Conservation (phyloP, 345 rosid genomes). For the Salix arbutifolia region DNA sequence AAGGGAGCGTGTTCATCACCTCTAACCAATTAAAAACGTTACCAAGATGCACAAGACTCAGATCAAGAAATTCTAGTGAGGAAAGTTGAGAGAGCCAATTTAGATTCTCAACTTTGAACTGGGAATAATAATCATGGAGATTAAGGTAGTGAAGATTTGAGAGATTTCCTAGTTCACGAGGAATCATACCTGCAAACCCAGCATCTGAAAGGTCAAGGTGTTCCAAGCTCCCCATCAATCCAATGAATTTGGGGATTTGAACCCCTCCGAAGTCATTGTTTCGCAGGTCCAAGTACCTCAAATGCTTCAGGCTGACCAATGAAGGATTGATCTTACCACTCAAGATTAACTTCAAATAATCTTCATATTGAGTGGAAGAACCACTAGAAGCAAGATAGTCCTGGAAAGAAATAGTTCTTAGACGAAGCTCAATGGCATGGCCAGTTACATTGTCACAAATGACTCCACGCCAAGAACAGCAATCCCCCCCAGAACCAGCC, state of each 20-base stretch:
- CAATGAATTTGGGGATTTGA: constrained; percentile 12
- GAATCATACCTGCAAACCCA: constrained; percentile 22
- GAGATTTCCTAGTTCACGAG: constrained; percentile 25
- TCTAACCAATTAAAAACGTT: constrained; percentile 5
- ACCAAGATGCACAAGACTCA: constrained; percentile 3
- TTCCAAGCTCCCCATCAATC: constrained; percentile 6
- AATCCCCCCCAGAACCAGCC: constrained; percentile 11
- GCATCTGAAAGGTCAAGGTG: constrained; percentile 21
- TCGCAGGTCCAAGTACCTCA: constrained; percentile 24
- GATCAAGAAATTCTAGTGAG: constrained; percentile 18
- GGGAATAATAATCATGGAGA: neutral
- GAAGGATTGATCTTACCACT: constrained; percentile 22
- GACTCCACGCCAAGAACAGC: constrained; percentile 30
- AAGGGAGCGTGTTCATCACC: constrained; percentile 15
- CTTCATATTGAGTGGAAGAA: neutral
- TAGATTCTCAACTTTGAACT: constrained; percentile 6
- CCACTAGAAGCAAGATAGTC: neutral
- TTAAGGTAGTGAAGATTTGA: constrained; percentile 20
- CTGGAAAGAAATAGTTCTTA: neutral
- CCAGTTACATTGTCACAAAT: constrained; percentile 23
- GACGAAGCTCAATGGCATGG: constrained; percentile 17
- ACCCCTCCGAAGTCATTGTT: constrained; percentile 7
- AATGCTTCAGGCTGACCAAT: constrained; percentile 18
- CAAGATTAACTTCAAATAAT: neutral
- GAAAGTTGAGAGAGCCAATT: constrained; percentile 24